Base-by-base conservation (phyloP, 495 filamentous ascomycete species). In the Corynascus novoguineensis region DNA sequence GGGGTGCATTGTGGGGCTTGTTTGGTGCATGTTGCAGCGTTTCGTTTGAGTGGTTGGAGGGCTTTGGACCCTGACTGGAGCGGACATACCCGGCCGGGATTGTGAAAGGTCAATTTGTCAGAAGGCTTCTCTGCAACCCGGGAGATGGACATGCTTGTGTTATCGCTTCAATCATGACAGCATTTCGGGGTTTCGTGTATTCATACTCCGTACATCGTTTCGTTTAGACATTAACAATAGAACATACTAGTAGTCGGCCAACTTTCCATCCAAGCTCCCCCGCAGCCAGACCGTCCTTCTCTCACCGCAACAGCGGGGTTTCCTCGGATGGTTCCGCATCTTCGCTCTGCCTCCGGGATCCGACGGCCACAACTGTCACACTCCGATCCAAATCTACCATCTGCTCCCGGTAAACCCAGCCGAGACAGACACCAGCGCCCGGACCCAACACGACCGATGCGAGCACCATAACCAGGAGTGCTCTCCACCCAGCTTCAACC, bases 381-480 rank as follows among this genome's bases (percentile, higher is more conserved):
- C 59, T 66, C 55, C 58, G 50, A 41, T 66, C 66, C 34, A 53
- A 53, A 45, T 66, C 54, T n/a, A 73, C 62, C 21, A 49, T 54
- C 55, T 51, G 58, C 59, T 76, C 72, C 17, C 72, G 64, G 51
- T 67, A 64, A 1, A 73, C 47, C 71, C 71, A 74, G 0, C 65
- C 70, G 9, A 71, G 32, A 53, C 67, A 73, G 1, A 73, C 45
- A 1, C 71, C 72, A 8, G 73, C 73, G 1, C 73, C 73, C 1
- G 72, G 72, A 0, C 73, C 72, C 5, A 69, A 49, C 11, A 74
- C 34, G 2, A 68, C 48, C 11, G 71, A 68, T 0, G 59, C 49
- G 5, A 47, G 60, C 17, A 67, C 55, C 60, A 73, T 66, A 31
- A 71, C 48, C 9, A 64, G 27, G 19, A 61, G 59, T 21, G 66